Evolutionary conservation across 1,284 basidiomycete species (phyloP).

Genomic region (Phylloboletellus chloephorus): DNA sequence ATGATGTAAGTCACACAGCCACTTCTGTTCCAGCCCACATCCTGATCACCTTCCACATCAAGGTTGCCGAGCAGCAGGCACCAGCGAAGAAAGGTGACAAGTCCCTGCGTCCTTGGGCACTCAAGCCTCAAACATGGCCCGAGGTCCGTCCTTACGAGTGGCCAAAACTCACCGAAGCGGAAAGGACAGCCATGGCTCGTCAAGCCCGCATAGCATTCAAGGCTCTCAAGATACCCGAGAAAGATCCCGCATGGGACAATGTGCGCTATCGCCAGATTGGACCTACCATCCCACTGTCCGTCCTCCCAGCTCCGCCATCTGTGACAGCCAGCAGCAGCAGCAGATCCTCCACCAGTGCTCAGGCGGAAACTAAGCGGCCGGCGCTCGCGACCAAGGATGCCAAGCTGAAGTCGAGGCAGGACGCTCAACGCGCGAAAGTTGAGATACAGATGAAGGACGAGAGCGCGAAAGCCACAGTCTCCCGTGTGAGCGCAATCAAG

Average conservation of each 20-base stretch:
- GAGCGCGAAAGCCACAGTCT: conserved; percentile 29
- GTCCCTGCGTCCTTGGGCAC: conserved; percentile 42
- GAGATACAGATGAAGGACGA: conserved; percentile 55
- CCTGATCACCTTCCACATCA: conserved; percentile 2
- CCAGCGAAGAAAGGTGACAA: conserved; percentile 34
- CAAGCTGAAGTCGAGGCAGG: conserved; percentile 43
- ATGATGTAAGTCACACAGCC: conserved; percentile 37
- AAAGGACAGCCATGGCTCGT: conserved; percentile 44
- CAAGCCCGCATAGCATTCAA: conserved; percentile 44
- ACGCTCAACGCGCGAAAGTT: conserved; percentile 35
- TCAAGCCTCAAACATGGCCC: conserved; percentile 53
- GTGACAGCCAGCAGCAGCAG: conserved; percentile 16
- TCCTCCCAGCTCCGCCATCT: conserved; percentile 13
- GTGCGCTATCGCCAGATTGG: conserved; percentile 31
- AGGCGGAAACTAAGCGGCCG: conserved; percentile 38
- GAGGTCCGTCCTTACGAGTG: conserved; percentile 66
- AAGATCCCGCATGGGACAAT: conserved; percentile 52
- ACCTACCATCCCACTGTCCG: conserved; percentile 9
- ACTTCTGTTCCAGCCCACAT: not conserved
- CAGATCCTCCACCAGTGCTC: conserved; percentile 22
- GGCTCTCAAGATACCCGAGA: conserved; percentile 47
- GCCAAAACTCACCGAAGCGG: conserved; percentile 41
- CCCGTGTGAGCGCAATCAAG: conserved; percentile 24
- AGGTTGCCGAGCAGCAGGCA: conserved; percentile 48
- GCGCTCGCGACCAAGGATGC: conserved; percentile 37